Base-by-base conservation (phyloP, 2,329 filamentous ascomycete genomes). In the Mycosphaerella sp. region DNA sequence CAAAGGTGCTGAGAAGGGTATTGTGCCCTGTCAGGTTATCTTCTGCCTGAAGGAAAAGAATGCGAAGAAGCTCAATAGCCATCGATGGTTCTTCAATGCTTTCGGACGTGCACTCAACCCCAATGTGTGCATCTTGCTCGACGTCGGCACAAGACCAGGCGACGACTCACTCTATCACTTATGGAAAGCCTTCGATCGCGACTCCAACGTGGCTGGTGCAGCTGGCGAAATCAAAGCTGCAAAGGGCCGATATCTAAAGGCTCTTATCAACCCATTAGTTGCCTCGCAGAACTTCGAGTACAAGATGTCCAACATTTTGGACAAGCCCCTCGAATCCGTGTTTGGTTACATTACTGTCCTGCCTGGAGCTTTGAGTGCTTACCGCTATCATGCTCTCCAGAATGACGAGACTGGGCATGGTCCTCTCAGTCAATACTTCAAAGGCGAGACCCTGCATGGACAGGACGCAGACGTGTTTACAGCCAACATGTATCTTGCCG, bases 241-340 rank as follows among this genome's bases (percentile, higher is more conserved):
- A 72, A 95, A 96, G 69, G 93, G 93, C 6, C 88, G 85, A 59
- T 83, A 80, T 18, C 90, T 89, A 65, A 75, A 82, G 4, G 89
- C 91, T 56, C 77, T 98, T 13, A 75, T 98, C 41, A 98, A 98
- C 64, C 93, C 93, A 0, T 77, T 98, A 5, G 91, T 98, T 13
- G 93, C 93, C 0, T 95, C 89, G 41, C 93, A 98, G 64, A 98
- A 98, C 68, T 98, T 98, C 61, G 93, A 98, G 74, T 98, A 98
- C 76, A 98, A 98, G 71, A 96, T 98, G 89, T 95, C 89, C 36
- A 98, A 98, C 64, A 98, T 98, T 63, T 77, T 98, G 21, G 93
- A 98, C 68, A 98, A 98, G 70, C 93, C 93, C 0, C 75, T 98
- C 2, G 93, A 98, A 69, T 95, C 89, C 0, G 91, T 95, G 0